These are phyloP conservation scores for Vigna angularis DNA, from an alignment of 306 rosid genomes.

Conservation along the genomic window DNA sequence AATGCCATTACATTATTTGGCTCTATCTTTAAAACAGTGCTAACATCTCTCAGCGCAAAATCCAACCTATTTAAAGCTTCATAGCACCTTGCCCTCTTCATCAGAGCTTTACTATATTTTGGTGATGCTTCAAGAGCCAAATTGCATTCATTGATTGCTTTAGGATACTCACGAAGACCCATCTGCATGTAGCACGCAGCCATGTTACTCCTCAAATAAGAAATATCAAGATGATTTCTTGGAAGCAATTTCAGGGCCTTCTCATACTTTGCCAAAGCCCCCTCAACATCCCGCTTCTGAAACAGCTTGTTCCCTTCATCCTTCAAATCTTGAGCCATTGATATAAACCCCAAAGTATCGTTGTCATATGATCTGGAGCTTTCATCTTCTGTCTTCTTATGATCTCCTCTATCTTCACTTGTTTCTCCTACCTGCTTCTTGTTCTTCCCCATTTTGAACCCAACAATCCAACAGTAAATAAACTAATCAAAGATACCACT, in stretches of 20 bases:
- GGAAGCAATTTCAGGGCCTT: slow-evolving; percentile 87
- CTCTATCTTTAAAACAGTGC: slow-evolving; percentile 65
- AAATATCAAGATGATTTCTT: slow-evolving; percentile 73
- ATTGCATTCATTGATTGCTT: slow-evolving; percentile 86
- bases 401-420: slow-evolving; percentile 45
- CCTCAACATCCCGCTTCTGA: slow-evolving; percentile 75
- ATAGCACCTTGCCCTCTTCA: slow-evolving; percentile 93
- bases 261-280: slow-evolving; percentile 81
- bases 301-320: slow-evolving; percentile 90
- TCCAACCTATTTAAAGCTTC: slow-evolving; percentile 87
- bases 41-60: slow-evolving; percentile 82
- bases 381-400: slow-evolving; percentile 45
- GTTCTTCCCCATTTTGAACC: slow-evolving; percentile 74
- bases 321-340: slow-evolving; percentile 73
- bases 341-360: slow-evolving; percentile 63
- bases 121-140: slow-evolving; percentile 92
- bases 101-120: slow-evolving; percentile 76
- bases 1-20: slow-evolving; percentile 86
- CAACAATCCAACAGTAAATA: slow-evolving; percentile 47
- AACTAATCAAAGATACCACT: slow-evolving; percentile 37
- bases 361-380: slow-evolving; percentile 59
- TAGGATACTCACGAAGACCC: slow-evolving; percentile 80
- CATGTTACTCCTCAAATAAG: slow-evolving; percentile 85
- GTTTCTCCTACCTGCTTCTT: slow-evolving; percentile 64
- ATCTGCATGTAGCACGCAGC: slow-evolving; percentile 97